Percentiles rank a stretch among this genome's conserved stretches.
Conservation (phyloP, 345 rosid genomes). For the Stellera chamaejasme region DNA sequence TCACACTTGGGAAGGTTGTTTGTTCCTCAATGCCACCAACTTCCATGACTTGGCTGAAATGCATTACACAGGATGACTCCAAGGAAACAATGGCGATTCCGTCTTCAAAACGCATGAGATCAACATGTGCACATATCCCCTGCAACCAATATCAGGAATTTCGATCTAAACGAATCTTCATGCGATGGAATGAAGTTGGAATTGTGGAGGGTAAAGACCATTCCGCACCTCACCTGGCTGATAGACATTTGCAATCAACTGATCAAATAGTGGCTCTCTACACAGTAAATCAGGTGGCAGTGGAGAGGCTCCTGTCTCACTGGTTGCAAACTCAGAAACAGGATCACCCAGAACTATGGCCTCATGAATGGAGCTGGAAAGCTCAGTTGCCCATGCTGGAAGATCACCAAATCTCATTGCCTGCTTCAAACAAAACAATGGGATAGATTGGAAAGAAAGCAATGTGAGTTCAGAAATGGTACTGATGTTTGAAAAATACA, state of each 20-base stretch:
- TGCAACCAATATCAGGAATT: constrained; percentile 13
- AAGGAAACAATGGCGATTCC: constrained; percentile 82
- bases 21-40: constrained; percentile 7
- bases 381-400: constrained; percentile 62
- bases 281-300: constrained; percentile 52
- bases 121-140: constrained; percentile 96
- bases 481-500: too few relatives aligned
- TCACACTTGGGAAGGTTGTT: constrained; percentile 5
- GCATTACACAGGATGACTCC: constrained; percentile 84
- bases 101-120: constrained; percentile 81
- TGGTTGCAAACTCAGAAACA: constrained; percentile 15
- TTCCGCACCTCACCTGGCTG: constrained; percentile 80
- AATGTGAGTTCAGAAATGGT: too few relatives aligned
- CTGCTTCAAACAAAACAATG: constrained; percentile 21
- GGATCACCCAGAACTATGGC: constrained; percentile 26
- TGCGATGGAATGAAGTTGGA: background rate
- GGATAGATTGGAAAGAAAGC: background rate
- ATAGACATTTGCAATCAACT: constrained; percentile 66
- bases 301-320: constrained; percentile 9
- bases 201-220: background rate
- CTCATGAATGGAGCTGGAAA: constrained; percentile 45
- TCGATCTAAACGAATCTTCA: background rate
- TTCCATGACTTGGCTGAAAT: constrained; percentile 38
- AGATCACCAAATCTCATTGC: constrained; percentile 94
- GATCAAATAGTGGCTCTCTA: constrained; percentile 84